Evolutionary conservation across 148 eudicot species (phyloP).

Genomic region (Polygonum aviculare): DNA sequence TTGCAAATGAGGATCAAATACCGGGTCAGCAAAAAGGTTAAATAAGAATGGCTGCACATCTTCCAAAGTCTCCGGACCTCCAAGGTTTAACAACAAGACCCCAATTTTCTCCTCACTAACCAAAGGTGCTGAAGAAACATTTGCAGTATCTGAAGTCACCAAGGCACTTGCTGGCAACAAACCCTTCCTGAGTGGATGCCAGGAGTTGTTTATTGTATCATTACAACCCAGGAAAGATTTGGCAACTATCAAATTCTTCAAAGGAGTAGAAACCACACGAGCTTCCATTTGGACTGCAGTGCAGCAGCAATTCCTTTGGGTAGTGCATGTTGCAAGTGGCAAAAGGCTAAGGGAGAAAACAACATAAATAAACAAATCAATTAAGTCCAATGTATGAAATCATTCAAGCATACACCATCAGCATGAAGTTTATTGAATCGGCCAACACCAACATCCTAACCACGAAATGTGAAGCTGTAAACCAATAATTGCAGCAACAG

Average conservation of each 20-base stretch:
- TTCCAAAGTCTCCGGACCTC: slow-evolving; percentile 96
- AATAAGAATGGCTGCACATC: slow-evolving; percentile 97
- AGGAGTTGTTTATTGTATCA: slow-evolving; percentile 24
- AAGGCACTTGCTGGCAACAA: slow-evolving; percentile 41
- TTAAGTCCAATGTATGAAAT: not conserved
- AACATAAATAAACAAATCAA: not conserved
- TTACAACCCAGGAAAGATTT: slow-evolving; percentile 29
- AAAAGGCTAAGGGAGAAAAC: slow-evolving; percentile 33
- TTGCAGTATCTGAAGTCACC: slow-evolving; percentile 43
- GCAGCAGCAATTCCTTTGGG: slow-evolving; percentile 33
- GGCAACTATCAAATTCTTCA: slow-evolving; percentile 27
- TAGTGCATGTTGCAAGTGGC: slow-evolving; percentile 35
- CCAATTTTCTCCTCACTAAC: slow-evolving; percentile 69
- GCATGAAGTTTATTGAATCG: not conserved
- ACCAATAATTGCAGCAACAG: not conserved
- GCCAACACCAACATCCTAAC: not conserved
- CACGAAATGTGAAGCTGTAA: too few relatives aligned
- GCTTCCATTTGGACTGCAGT: slow-evolving; percentile 36
- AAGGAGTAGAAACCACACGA: slow-evolving; percentile 18
- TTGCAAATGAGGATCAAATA: slow-evolving; percentile 21
- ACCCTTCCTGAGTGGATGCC: slow-evolving; percentile 21
- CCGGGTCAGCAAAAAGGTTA: slow-evolving; percentile 98
- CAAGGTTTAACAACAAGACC: slow-evolving; percentile 88
- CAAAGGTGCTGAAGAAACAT: slow-evolving; percentile 25
- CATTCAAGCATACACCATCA: not conserved